A percentile compares a stretch with the other conserved stretches of the same genome.
Conservation (phyloP, 1,284 basidiomycete genomes). For the Waitea zeae region DNA sequence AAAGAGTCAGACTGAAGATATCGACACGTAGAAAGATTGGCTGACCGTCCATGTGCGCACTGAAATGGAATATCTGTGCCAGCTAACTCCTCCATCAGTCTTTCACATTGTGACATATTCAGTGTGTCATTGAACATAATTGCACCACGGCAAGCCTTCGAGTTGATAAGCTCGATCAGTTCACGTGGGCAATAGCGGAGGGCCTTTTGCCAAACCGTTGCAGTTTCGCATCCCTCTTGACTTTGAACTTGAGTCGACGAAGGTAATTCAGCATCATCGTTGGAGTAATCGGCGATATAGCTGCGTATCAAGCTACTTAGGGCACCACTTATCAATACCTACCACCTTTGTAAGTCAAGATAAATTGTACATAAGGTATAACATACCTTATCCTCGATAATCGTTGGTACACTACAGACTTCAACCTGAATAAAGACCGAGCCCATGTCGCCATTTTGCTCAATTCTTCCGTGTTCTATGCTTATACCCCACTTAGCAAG, state of each 20-base stretch:
- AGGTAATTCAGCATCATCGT: too few species aligned
- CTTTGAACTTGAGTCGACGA: too few species aligned
- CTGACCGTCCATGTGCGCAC: slow-evolving; percentile 87
- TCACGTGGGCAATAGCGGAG: slow-evolving; percentile 65
- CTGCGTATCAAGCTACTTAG: too few species aligned
- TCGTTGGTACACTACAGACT: slow-evolving; percentile 39
- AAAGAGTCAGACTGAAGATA: too few species aligned
- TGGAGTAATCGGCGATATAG: too few species aligned
- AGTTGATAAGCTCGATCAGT: slow-evolving; percentile 74
- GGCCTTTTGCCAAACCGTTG: slow-evolving; percentile 50
- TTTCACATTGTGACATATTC: slow-evolving; percentile 45
- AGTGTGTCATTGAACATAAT: slow-evolving; percentile 94
- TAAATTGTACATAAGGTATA: too few species aligned
- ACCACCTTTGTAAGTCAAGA: too few species aligned
- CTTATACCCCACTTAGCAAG: not conserved
- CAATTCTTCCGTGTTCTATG: not conserved
- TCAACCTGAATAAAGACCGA: slow-evolving; percentile 29
- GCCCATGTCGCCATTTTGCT: not conserved
- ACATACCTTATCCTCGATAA: slow-evolving; percentile 52
- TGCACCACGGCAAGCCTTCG: slow-evolving; percentile 85
- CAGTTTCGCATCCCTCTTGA: too few species aligned
- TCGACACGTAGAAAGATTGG: too few species aligned
- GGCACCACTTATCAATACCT: too few species aligned
- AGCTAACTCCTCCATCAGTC: slow-evolving; percentile 50
- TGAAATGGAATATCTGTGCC: slow-evolving; percentile 74